phyloP scores from a whole-genome alignment of 768 basidiomycete genomes.

The Tephrocybe rancida region DNA sequence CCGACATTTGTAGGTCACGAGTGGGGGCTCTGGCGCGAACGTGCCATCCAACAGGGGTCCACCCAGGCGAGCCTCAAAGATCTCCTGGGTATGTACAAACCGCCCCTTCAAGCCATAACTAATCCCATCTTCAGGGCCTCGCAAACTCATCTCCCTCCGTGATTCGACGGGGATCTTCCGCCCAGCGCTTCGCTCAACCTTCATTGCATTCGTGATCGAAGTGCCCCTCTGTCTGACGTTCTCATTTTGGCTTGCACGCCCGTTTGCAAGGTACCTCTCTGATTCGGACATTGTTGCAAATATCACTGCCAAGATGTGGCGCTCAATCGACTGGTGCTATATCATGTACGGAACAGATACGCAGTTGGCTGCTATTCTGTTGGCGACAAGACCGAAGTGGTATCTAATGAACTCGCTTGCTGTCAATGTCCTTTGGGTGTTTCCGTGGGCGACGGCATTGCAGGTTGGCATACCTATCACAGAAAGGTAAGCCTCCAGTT shows the following conservation, averaged over 20 bases:
- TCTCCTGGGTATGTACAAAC: not conserved
- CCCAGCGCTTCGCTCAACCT: constrained; percentile 18
- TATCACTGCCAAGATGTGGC: constrained; percentile 26
- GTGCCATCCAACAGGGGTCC: constrained; percentile 7
- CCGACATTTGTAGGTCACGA: constrained; percentile 26
- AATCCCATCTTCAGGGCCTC: not conserved
- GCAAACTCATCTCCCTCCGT: not conserved
- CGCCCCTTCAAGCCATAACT: not conserved
- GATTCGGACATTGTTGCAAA: constrained; percentile 24
- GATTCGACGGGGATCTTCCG: not conserved
- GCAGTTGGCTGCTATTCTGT: constrained; percentile 23
- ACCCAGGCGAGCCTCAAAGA: not conserved
- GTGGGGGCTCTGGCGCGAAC: constrained; percentile 14
- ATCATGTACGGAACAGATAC: constrained; percentile 26
- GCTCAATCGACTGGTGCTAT: constrained; percentile 26
- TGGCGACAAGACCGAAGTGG: constrained; percentile 23
- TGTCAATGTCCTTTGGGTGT: constrained; percentile 15
- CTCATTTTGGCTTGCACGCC: constrained; percentile 18
- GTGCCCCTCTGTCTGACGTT: constrained; percentile 20
- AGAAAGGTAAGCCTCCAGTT: not conserved
- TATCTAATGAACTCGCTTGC: not conserved
- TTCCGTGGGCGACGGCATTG: constrained; percentile 3
- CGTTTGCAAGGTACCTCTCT: constrained; percentile 25
- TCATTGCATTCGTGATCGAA: constrained; percentile 20
- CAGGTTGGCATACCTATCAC: constrained; percentile 5